Conservation (phyloP, 2,329 filamentous ascomycete species). For the Helminthosporium solani region DNA sequence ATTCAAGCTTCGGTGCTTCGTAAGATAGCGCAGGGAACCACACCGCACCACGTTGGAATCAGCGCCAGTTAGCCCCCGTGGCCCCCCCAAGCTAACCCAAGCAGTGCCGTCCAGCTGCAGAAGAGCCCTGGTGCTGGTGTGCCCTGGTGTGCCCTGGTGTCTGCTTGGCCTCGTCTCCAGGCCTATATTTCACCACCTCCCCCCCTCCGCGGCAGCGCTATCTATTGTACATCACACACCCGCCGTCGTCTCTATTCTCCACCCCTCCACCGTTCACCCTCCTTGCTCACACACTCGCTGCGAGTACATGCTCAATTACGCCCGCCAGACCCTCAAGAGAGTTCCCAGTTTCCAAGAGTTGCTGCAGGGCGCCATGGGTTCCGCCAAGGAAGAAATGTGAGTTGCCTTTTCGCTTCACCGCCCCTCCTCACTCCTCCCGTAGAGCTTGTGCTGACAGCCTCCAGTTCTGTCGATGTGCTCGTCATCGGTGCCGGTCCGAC, state of each 20-base stretch:
- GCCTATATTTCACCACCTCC: conserved; percentile 19
- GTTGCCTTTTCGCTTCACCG: conserved; percentile 26
- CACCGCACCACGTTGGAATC: no score
- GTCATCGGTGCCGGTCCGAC: conserved; percentile 98
- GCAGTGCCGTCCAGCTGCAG: no score
- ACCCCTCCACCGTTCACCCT: conserved; percentile 1
- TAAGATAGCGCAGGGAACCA: no score
- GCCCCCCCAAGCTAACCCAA: no score
- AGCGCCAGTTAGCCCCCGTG: no score
- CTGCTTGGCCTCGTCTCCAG: no score
- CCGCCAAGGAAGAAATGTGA: conserved; percentile 45
- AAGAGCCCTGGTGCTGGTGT: no score
- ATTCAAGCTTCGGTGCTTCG: no score
- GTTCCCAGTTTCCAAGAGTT: conserved; percentile 46
- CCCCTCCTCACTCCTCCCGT: conserved; percentile 14
- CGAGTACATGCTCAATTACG: conserved; percentile 42
- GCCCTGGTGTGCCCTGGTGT: no score
- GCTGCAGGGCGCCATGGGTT: conserved; percentile 43
- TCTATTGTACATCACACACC: no score
- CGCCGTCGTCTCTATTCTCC: conserved; percentile 3
- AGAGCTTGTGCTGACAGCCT: conserved; percentile 20
- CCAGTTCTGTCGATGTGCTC: conserved; percentile 90
- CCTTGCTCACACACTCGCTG: conserved; percentile 6
- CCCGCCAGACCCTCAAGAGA: conserved; percentile 43
- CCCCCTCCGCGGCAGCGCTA: conserved; percentile 15